Evolutionary conservation across 2,329 filamentous ascomycete genomes (phyloP).

Genomic region (Colletotrichum sp.): DNA sequence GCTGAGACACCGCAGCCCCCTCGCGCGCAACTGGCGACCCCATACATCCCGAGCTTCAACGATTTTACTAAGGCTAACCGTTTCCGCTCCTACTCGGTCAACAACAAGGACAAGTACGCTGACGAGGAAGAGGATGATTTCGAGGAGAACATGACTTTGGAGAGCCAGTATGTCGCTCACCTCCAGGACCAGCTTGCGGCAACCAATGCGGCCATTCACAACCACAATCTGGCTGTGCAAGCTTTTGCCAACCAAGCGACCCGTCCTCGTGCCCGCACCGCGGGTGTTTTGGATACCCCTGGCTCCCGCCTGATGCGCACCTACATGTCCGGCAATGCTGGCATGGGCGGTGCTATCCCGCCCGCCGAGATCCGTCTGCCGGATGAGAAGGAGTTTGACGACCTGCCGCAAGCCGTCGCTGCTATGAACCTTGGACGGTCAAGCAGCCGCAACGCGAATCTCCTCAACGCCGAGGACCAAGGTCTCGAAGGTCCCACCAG

Average conservation of each 20-base stretch:
- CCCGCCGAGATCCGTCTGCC: constrained; percentile 76
- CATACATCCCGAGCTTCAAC: constrained; percentile 73
- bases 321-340: constrained; percentile 76
- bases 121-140: constrained; percentile 86
- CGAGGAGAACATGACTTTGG: constrained; percentile 57
- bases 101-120: constrained; percentile 96
- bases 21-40: constrained; percentile 75
- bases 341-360: constrained; percentile 77
- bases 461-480: constrained; percentile 77
- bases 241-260: constrained; percentile 88
- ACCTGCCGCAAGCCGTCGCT: constrained; percentile 82
- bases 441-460: constrained; percentile 69
- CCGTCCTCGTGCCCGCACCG: constrained; percentile 87
- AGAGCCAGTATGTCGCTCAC: constrained; percentile 64
- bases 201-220: constrained; percentile 77
- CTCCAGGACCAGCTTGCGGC: constrained; percentile 68
- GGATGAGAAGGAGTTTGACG: constrained; percentile 80
- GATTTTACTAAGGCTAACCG: constrained; percentile 82
- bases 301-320: constrained; percentile 68
- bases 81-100: constrained; percentile 97
- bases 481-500: constrained; percentile 89
- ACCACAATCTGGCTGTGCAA: constrained; percentile 92
- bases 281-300: constrained; percentile 86
- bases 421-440: constrained; percentile 75
- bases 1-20: constrained; percentile 89